A percentile compares a stretch with the other conserved stretches of the same genome.
Conservation (phyloP, 371 early-diverging fungal species). For the Mortierella sp. region DNA sequence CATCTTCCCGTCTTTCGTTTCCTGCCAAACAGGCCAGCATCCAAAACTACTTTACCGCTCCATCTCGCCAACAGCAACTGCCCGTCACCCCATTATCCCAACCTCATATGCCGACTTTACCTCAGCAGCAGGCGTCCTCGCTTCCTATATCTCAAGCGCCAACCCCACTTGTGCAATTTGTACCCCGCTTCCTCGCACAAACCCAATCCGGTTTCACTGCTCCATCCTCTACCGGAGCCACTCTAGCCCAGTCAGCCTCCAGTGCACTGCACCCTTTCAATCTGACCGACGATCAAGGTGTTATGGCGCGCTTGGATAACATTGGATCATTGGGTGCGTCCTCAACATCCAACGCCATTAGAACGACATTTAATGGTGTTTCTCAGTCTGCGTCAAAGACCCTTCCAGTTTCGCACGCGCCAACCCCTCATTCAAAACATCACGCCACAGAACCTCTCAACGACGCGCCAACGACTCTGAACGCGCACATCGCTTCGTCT, state of each 20-base stretch:
- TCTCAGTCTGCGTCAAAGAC: background rate
- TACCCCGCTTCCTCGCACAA: background rate
- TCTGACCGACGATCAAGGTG: background rate
- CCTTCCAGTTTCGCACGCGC: background rate
- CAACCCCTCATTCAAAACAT: background rate
- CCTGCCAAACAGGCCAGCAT: background rate
- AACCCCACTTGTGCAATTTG: background rate
- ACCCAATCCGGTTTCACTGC: background rate
- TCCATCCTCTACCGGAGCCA: background rate
- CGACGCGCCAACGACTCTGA: background rate
- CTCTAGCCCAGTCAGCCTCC: background rate
- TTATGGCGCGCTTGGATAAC: background rate
- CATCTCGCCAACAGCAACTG: background rate
- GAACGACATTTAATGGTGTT: background rate
- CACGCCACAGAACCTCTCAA: background rate
- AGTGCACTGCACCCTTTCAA: background rate
- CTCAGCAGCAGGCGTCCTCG: background rate
- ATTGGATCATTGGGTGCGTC: background rate
- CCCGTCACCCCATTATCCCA: background rate
- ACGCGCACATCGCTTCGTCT: background rate
- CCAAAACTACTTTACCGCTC: background rate
- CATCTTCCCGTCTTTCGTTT: background rate
- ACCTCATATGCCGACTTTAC: background rate
- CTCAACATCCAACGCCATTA: background rate
- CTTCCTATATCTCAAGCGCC: background rate